phyloP scores from a whole-genome alignment of 371 early-diverging fungal species.

The Mucor mucedo region DNA sequence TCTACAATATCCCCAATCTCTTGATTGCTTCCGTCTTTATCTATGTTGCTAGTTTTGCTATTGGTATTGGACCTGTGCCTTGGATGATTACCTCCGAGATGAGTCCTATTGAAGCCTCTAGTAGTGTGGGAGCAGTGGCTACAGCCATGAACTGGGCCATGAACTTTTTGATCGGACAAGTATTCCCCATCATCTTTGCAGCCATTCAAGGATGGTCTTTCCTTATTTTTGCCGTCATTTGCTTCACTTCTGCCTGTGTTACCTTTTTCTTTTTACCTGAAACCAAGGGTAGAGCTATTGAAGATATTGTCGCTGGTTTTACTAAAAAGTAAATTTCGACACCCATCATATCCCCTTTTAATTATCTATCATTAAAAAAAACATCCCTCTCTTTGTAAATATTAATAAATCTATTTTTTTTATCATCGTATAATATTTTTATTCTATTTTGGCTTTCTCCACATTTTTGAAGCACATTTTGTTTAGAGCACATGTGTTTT shows the following conservation, averaged over 20 bases:
- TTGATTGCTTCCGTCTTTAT: conserved; percentile 71
- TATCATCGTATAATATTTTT: not conserved
- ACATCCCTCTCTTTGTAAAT: not conserved
- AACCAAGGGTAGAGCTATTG: conserved; percentile 62
- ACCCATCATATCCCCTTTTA: not conserved
- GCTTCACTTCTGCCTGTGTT: conserved; percentile 31
- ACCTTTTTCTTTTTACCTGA: conserved; percentile 57
- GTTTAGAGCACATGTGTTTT: too few relatives aligned
- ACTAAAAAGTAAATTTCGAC: conserved; percentile 12
- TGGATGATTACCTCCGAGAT: conserved; percentile 80
- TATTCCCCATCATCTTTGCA: conserved; percentile 67
- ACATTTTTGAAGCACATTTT: too few relatives aligned
- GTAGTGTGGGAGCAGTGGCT: conserved; percentile 55
- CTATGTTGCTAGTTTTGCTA: conserved; percentile 80
- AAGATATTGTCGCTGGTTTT: conserved; percentile 29
- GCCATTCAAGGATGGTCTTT: conserved; percentile 70
- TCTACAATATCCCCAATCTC: conserved; percentile 47
- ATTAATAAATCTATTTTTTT: too few relatives aligned
- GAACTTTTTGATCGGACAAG: conserved; percentile 56
- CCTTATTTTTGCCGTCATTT: conserved; percentile 60
- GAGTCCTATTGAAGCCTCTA: conserved; percentile 66
- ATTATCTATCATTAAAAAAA: too few relatives aligned
- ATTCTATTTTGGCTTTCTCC: too few relatives aligned
- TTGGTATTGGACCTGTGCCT: conserved; percentile 85
- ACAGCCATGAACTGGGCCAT: conserved; percentile 70